These are phyloP conservation scores for Fusarium dimerum DNA, from an alignment of 2,329 filamentous ascomycete genomes.

Conservation along the genomic window DNA sequence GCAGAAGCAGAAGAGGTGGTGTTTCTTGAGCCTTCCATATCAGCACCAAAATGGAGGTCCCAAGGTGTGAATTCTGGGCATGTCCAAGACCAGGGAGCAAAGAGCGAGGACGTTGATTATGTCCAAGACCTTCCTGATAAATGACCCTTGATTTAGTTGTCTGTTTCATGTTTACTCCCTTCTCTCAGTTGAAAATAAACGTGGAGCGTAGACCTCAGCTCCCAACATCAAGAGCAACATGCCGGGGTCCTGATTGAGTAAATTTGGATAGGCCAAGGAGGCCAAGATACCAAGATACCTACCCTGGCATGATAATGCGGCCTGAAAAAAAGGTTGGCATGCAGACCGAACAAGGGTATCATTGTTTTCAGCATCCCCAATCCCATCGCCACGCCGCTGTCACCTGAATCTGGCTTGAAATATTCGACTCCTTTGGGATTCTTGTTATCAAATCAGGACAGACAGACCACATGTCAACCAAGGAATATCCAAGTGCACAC, in stretches of 20 bases:
- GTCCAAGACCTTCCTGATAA: constrained; percentile 7
- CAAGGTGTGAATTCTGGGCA: constrained; percentile 8
- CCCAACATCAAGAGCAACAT: constrained; percentile 2
- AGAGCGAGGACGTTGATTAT: constrained; percentile 3
- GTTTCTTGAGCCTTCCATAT: constrained; percentile 21
- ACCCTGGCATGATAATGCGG: constrained; percentile 14
- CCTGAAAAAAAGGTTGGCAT: constrained; percentile 8
- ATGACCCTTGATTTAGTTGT: constrained; percentile 1
- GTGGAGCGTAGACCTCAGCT: not conserved
- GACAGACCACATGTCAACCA: not conserved
- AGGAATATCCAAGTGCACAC: too few relatives aligned
- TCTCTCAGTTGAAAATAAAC: not conserved
- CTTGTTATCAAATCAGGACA: constrained; percentile 28
- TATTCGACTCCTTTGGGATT: too few relatives aligned
- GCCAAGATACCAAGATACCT: not conserved
- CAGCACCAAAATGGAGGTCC: constrained; percentile 7
- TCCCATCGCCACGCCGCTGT: constrained; percentile 1
- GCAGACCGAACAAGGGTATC: constrained; percentile 2
- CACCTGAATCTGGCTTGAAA: constrained; percentile 2
- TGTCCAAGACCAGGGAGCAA: constrained; percentile 12
- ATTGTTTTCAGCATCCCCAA: constrained; percentile 8
- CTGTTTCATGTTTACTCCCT: not conserved
- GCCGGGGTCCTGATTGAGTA: not conserved
- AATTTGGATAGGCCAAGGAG: not conserved
- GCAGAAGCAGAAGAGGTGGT: constrained; percentile 7